Base-by-base conservation (phyloP, 2,329 filamentous ascomycete species). In the Colletotrichum falcatum region DNA sequence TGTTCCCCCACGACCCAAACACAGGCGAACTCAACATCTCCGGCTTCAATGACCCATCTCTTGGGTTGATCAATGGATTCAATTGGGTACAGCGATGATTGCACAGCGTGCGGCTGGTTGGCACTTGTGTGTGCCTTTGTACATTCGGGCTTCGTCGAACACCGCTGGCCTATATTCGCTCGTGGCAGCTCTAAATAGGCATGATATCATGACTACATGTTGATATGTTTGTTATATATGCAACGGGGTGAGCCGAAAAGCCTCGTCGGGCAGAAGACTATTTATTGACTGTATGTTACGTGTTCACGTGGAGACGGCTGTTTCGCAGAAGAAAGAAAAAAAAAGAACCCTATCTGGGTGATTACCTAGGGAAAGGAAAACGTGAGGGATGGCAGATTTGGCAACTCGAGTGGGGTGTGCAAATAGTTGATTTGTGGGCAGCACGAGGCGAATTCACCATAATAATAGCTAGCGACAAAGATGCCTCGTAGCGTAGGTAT, bases 1-100 rank as follows among this genome's bases (percentile, higher is more conserved):
- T 83, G 3, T 83, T 83, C 72, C 80, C 78, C 11, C 76, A 76
- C 44, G 80, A 83, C 59, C 80, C 81, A 5, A 78, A 77, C 61
- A 83, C 80, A 11, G 81, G 81, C 54, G 79, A 79, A 46, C 72
- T 83, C 49, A 81, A 76, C 42, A 77, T 82, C 18, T 78, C 79
- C 9, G 81, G 79, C 5, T 83, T 80, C 61, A 74, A 81, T 59
- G 79, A 83, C 66, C 76, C 78, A n/a, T 78, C 74, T 30, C 77
- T 81, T 16, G 74, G 77, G 1, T 74, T 80, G 60, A 35, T 62
- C 48, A 75, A 71, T 37, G 67, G 67, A 16, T 70, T 67, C 23
- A 65, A 78, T 44, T 81, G 79, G 78, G 73, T 73, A 11, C 71
- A 71, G 66, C 59, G 67, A 69, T 67, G 58, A 61, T 23, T 20